phyloP scores from a whole-genome alignment of 495 filamentous ascomycete genomes.

The Hyaloscypha variabilis region DNA sequence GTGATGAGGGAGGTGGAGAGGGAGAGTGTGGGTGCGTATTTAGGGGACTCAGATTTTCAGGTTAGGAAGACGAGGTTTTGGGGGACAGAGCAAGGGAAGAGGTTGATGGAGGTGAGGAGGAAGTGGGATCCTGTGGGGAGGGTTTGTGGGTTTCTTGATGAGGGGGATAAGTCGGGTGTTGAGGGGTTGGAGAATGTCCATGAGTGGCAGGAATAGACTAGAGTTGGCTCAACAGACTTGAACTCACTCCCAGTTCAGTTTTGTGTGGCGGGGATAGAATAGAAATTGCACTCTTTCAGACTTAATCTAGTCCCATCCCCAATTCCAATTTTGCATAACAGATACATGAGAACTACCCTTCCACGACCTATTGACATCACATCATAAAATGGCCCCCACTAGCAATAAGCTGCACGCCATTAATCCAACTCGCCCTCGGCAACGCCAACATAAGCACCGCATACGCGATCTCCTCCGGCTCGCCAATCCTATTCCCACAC shows the following conservation, averaged over 20 bases:
- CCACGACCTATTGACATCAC: too few species aligned
- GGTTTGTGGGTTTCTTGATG: slow-evolving; percentile 47
- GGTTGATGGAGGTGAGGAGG: slow-evolving; percentile 40
- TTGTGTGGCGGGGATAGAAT: too few species aligned
- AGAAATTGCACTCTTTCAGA: too few species aligned
- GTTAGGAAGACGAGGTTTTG: slow-evolving; percentile 47
- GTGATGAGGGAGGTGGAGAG: slow-evolving; percentile 42
- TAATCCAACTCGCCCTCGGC: slow-evolving; percentile 44
- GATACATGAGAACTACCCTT: too few species aligned
- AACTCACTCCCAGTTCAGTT: too few species aligned
- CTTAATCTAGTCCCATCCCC: too few species aligned
- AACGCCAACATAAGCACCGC: slow-evolving; percentile 41
- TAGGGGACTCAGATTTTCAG: slow-evolving; percentile 56
- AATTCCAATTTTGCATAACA: too few species aligned
- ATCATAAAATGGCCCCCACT: slow-evolving; percentile 38
- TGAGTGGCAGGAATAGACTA: slow-evolving; percentile 22
- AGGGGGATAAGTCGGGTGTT: slow-evolving; percentile 36
- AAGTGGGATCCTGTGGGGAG: slow-evolving; percentile 48
- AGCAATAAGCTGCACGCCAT: slow-evolving; percentile 41
- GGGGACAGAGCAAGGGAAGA: slow-evolving; percentile 38
- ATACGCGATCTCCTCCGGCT: slow-evolving; percentile 44
- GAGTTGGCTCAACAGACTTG: too few species aligned
- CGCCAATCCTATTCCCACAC: slow-evolving; percentile 38
- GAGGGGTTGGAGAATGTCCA: slow-evolving; percentile 36
- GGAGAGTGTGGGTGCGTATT: slow-evolving; percentile 47